Base-by-base conservation (phyloP, 805 yeast species). In the Spathaspora girioi region DNA sequence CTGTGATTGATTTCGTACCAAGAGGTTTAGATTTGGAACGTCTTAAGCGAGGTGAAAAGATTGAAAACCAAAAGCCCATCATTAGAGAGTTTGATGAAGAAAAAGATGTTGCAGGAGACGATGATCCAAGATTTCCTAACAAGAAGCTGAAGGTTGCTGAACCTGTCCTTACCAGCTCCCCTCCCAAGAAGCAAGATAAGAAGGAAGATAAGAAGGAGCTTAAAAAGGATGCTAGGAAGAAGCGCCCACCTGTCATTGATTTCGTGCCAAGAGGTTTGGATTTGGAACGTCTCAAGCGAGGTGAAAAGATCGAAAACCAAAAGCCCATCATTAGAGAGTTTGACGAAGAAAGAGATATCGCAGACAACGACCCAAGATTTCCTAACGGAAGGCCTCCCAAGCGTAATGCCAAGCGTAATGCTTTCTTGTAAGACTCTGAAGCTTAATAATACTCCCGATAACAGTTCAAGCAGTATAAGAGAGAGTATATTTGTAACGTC, bases 31-130 rank as follows among this genome's bases (percentile, higher is more conserved):
- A 8, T 14, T n/a, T 15, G 11, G 35, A 20, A 17, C 51, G 27
- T 17, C 41, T 14, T 17, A 41, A 19, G 38, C 47, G 48, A 43
- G 41, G 12, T 45, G 35, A 27, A 53, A 43, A 38, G 29, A 31
- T 26, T n/a, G 5, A 43, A 15, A 12, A 42, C 45, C 5, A 20
- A 10, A 41, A 44, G 46, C 31, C 40, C 40, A 15, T 31, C 35
- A 14, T 31, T 31, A 31, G 35, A 31, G 35, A 31, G 4, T 31
- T 31, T 14, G 35, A 31, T 8, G 35, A 31, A 31, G 35, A 31
- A 31, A 31, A 14, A 31, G 35, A 31, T 31, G 35, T 10, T 10
- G n/a, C 35, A 11, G n/a, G n/a, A 31, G 35, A 31, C 12, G 35
- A 14, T 31, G 35, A 31, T 31, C 35, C 35, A 31, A 31, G 12